Evolutionary conservation across 305 asterid genomes (phyloP).

Genomic region (Solanum hybrid): DNA sequence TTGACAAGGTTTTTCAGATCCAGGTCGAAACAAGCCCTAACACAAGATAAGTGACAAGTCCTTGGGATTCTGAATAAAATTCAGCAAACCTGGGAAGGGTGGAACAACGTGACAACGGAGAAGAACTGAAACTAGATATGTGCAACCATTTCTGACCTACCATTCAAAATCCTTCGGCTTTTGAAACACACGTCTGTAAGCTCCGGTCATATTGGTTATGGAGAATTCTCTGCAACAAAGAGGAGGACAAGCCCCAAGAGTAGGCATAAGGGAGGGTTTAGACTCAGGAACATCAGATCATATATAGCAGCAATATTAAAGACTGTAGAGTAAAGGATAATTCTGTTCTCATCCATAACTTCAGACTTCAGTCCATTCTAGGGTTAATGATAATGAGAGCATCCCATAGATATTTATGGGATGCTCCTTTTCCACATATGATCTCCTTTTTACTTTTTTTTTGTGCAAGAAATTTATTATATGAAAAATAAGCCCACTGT

Average conservation of each 20-base stretch:
- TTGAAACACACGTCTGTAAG: conserved; percentile 82
- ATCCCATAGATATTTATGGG: background rate
- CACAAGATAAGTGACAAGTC: background rate
- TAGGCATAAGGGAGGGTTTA: background rate
- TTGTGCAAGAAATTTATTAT: background rate
- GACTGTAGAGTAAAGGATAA: background rate
- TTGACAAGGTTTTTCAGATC: background rate
- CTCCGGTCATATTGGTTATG: conserved; percentile 77
- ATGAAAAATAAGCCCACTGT: background rate
- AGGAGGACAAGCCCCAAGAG: background rate
- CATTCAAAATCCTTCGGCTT: conserved; percentile 83
- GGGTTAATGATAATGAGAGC: background rate
- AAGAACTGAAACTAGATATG: background rate
- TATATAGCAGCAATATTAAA: background rate
- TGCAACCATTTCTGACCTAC: conserved; percentile 29
- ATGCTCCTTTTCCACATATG: background rate
- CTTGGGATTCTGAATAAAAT: background rate
- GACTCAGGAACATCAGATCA: background rate
- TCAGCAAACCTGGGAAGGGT: background rate
- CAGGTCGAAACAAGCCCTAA: background rate
- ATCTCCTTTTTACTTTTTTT: background rate
- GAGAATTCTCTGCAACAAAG: conserved; percentile 68
- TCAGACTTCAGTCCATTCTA: background rate
- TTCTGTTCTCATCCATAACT: background rate
- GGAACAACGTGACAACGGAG: background rate